A percentile compares a stretch with the other conserved stretches of the same genome.
Conservation (phyloP, 805 yeast species). For the Kazachstania bromeliacearum region DNA sequence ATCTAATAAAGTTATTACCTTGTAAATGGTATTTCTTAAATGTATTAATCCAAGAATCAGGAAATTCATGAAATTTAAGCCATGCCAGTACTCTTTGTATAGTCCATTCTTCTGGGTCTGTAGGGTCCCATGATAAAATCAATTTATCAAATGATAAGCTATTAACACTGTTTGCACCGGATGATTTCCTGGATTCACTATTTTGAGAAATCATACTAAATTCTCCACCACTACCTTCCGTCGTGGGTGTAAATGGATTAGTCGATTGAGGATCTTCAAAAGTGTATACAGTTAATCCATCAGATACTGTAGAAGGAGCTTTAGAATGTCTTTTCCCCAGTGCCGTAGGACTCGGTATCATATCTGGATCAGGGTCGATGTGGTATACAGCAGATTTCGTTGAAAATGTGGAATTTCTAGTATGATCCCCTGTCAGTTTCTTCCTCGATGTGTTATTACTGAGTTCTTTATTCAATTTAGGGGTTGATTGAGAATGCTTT, state of each 20-base stretch:
- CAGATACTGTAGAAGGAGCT: conserved; percentile 1
- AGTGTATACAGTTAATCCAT: conserved; percentile 4
- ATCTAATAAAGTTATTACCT: conserved; percentile 55
- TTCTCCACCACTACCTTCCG: neutral
- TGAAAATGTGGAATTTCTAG: too few relatives aligned
- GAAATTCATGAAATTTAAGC: conserved; percentile 62
- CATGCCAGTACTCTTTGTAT: conserved; percentile 55
- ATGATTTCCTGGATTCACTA: conserved; percentile 17
- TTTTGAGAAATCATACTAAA: neutral
- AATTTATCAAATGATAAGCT: conserved; percentile 22
- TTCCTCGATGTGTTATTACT: too few relatives aligned
- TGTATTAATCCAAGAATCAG: conserved; percentile 61
- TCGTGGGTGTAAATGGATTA: neutral
- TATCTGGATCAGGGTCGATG: too few relatives aligned
- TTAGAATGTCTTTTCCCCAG: neutral
- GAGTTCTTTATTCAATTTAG: too few relatives aligned
- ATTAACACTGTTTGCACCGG: conserved; percentile 11
- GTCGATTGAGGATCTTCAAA: conserved; percentile 3
- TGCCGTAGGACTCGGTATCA: too few relatives aligned
- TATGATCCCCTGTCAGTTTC: too few relatives aligned
- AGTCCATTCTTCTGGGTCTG: conserved; percentile 60
- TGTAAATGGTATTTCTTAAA: conserved; percentile 48
- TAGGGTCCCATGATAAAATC: conserved; percentile 39
- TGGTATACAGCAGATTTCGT: too few relatives aligned
- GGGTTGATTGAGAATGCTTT: neutral